A percentile compares a stretch with the other conserved stretches of the same genome.
These are phyloP conservation scores for Biscogniauxia sp. DNA, from an alignment of 2,329 filamentous ascomycete genomes.

Conservation along the genomic window DNA sequence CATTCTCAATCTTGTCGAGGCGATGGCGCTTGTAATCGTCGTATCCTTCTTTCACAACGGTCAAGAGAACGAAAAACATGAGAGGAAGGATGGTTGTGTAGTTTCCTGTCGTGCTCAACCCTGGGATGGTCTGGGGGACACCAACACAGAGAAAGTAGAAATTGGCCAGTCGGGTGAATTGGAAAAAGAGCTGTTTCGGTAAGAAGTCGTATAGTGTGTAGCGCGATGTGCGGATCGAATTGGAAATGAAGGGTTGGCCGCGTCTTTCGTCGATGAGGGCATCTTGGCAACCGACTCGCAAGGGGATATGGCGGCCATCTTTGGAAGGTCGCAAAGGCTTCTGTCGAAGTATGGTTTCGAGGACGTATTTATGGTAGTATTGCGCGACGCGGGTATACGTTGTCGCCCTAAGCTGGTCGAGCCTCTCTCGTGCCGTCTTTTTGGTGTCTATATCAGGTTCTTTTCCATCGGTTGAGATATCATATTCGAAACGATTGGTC, in stretches of 20 bases:
- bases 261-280: conserved; percentile 50
- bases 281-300: conserved; percentile 37
- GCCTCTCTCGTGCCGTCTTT: conserved; percentile 15
- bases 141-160: conserved; percentile 85
- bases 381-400: conserved; percentile 17
- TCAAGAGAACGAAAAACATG: conserved; percentile 73
- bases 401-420: conserved; percentile 14
- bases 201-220: conserved; percentile 84
- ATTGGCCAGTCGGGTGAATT: conserved; percentile 83
- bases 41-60: conserved; percentile 82
- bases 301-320: conserved; percentile 59
- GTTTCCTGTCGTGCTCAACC: conserved; percentile 71
- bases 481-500: conserved; percentile 15
- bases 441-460: conserved; percentile 8
- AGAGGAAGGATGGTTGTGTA: conserved; percentile 74
- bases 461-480: conserved; percentile 17
- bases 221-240: conserved; percentile 75
- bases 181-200: conserved; percentile 79
- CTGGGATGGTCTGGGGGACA: conserved; percentile 78
- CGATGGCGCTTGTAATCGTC: conserved; percentile 80
- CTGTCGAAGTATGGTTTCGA: conserved; percentile 57
- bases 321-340: conserved; percentile 68
- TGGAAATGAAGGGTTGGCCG: conserved; percentile 49
- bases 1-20: conserved; percentile 79
- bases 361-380: conserved; percentile 40